These are phyloP conservation scores for Tulasnella sp. DNA, from an alignment of 768 basidiomycete genomes.

Conservation along the genomic window DNA sequence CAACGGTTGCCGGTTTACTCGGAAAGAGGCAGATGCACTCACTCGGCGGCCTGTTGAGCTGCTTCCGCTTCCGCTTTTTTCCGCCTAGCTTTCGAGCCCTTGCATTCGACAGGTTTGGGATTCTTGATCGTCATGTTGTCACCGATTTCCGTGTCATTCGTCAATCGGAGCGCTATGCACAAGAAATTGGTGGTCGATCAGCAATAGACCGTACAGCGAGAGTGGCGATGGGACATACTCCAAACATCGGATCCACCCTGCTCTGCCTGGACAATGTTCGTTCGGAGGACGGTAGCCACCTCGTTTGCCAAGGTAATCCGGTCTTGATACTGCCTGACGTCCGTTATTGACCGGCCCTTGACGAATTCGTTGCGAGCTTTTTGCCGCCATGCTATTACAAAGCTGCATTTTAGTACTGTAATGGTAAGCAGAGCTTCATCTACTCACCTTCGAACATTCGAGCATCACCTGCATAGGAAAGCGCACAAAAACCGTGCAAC, in stretches of 20 bases:
- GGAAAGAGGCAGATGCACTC: background rate
- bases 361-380: slow-evolving; percentile 64
- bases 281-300: slow-evolving; percentile 66
- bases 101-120: slow-evolving; percentile 44
- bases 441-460: slow-evolving; percentile 29
- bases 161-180: slow-evolving; percentile 62
- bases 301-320: slow-evolving; percentile 62
- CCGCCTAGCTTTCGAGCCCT: slow-evolving; percentile 1
- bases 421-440: too few species aligned
- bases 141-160: slow-evolving; percentile 79
- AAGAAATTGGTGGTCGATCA: background rate
- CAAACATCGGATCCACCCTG: slow-evolving; percentile 52
- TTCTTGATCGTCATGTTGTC: slow-evolving; percentile 75
- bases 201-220: background rate
- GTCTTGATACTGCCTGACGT: slow-evolving; percentile 50
- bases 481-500: slow-evolving; percentile 33
- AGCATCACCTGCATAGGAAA: slow-evolving; percentile 49
- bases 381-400: slow-evolving; percentile 57
- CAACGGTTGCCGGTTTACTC: background rate
- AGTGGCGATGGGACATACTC: slow-evolving; percentile 31
- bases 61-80: slow-evolving; percentile 1
- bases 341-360: slow-evolving; percentile 43
- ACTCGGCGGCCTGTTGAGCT: slow-evolving; percentile 2
- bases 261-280: slow-evolving; percentile 81
- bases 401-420: too few species aligned